These are phyloP conservation scores for Turritis glabra DNA, from an alignment of 345 rosid genomes.

Conservation along the genomic window DNA sequence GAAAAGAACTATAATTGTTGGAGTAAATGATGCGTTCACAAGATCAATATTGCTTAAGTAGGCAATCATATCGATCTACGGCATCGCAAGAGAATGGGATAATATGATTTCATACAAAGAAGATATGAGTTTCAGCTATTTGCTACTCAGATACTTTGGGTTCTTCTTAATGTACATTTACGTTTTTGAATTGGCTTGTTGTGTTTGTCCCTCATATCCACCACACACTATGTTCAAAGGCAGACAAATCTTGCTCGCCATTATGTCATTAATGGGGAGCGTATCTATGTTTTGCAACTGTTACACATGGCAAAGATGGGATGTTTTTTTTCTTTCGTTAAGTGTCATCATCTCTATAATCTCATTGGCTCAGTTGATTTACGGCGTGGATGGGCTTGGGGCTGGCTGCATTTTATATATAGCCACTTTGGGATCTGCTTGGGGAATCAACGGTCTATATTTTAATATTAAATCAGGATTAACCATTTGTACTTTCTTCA, in stretches of 20 bases:
- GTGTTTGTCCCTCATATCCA: not conserved
- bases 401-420: too few species aligned
- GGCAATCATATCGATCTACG: not conserved
- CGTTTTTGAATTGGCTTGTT: not conserved
- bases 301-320: not conserved
- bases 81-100: not conserved
- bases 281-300: not conserved
- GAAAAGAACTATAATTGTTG: not conserved
- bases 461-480: too few species aligned
- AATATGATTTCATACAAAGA: not conserved
- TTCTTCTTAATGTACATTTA: too few species aligned
- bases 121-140: not conserved
- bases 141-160: not conserved
- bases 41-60: not conserved
- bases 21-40: not conserved
- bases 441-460: too few species aligned
- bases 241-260: not conserved
- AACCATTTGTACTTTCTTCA: too few species aligned
- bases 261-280: not conserved
- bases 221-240: not conserved
- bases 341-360: too few species aligned
- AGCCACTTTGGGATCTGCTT: too few species aligned
- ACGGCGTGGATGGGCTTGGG: too few species aligned
- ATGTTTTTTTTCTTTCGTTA: too few species aligned
- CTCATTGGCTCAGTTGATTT: too few species aligned